Evolutionary conservation across 2,329 filamentous ascomycete genomes (phyloP).

Genomic region (Pyrenophora tritici-repentis): DNA sequence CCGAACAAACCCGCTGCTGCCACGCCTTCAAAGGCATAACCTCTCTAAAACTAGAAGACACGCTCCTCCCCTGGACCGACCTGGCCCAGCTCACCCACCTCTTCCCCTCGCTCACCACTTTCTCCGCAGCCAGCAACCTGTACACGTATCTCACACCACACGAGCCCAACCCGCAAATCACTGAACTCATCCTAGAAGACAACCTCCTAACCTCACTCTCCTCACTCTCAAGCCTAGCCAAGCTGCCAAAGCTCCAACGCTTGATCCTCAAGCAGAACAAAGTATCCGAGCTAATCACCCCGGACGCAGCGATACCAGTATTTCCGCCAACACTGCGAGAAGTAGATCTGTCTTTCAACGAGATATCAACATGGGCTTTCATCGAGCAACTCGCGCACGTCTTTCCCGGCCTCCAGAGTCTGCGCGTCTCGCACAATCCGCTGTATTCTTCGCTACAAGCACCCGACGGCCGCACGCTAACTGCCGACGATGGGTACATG

Average conservation of each 20-base stretch:
- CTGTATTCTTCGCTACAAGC: constrained; percentile 67
- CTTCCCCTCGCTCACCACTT: constrained; percentile 61
- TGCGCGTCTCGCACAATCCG: constrained; percentile 86
- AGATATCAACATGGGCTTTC: constrained; percentile 68
- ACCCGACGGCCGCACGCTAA: constrained; percentile 50
- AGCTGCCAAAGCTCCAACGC: constrained; percentile 59
- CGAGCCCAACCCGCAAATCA: constrained; percentile 59
- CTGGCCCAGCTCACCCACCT: constrained; percentile 50
- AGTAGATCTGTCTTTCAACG: constrained; percentile 54
- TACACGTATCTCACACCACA: constrained; percentile 39
- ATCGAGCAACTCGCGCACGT: constrained; percentile 68
- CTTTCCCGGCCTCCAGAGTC: constrained; percentile 74
- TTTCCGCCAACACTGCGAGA: constrained; percentile 45
- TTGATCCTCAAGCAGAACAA: constrained; percentile 75
- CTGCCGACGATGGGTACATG: constrained; percentile 85
- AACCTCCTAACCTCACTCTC: constrained; percentile 68
- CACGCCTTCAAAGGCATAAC: constrained; percentile 47
- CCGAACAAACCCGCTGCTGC: constrained; percentile 29
- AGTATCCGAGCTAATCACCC: constrained; percentile 56
- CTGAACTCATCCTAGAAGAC: constrained; percentile 70
- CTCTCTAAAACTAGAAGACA: constrained; percentile 57
- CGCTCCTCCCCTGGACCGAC: constrained; percentile 47
- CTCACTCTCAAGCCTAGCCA: constrained; percentile 63
- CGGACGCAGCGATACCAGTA: constrained; percentile 18
- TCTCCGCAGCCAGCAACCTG: constrained; percentile 54